Base-by-base conservation (phyloP, 169 alveolate species). In the Plasmodium vinckei region DNA sequence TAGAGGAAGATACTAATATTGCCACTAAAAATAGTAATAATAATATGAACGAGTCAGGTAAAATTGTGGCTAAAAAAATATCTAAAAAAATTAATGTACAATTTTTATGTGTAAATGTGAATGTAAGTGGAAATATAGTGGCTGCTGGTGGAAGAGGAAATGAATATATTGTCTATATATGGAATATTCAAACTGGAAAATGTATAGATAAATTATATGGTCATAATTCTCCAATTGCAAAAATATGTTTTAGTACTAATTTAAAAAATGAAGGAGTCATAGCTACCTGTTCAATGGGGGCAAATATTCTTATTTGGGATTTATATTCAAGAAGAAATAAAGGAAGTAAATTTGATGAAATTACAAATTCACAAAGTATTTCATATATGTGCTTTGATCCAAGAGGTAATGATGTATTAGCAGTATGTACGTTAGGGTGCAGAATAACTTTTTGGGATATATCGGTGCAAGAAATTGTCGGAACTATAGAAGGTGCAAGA, bases 81-180 rank as follows among this genome's bases (percentile, higher is more conserved):
- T n/a, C 19, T n/a, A 44, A 61, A 65, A 23, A 63, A 49, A 17
- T 25, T 51, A 65, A 89, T 57, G 97, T 97, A 12, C 99, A 98
- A 93, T 97, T 98, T 92, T 92, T 96, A 23, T 97, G 98, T 72
- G 95, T 98, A 51, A 98, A 99, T 21, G 93, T 96, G 42, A 99
- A 99, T 69, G 86, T 95, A 19, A 95, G 98, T 23, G 99, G 99
- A 2, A 99, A 97, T 70, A 88, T 99, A n/a, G 98, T 98, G 0
- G 98, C 98, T 13, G 99, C 99, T 0, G 99, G 99, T n/a, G 95
- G 98, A 10, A 88, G 94, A 63, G 99, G 99, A 60, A 98, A 96
- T n/a, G 90, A 87, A 15, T 91, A 91, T 53, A 72, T 94, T 25
- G 94, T 95, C 12, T 95, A 88, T 86, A 92, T 95, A n/a, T 95